A percentile compares a stretch with the other conserved stretches of the same genome.
These are phyloP conservation scores for Cladophialophora psammophila DNA, from an alignment of 2,329 filamentous ascomycete genomes.

Conservation along the genomic window DNA sequence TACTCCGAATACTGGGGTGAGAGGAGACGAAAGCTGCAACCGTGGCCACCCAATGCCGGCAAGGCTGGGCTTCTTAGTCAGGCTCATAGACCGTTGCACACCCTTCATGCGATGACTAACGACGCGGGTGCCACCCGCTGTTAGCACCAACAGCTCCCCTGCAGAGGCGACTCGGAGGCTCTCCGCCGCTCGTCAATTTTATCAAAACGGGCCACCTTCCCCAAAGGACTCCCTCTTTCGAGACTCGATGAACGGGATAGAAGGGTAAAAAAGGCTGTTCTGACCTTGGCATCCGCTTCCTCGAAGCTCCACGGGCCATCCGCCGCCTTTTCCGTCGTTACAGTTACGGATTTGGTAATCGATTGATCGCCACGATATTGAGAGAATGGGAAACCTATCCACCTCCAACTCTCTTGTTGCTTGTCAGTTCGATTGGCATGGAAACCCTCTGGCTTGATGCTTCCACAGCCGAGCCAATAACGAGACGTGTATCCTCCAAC, in stretches of 20 bases:
- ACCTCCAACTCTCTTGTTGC: neutral
- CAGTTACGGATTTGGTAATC: neutral
- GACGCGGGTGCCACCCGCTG: no score
- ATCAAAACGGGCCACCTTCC: neutral
- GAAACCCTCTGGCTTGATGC: neutral
- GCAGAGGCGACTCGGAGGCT: neutral
- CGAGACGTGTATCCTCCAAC: neutral
- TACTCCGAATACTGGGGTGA: no score
- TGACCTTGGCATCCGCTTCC: neutral
- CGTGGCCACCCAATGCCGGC: no score
- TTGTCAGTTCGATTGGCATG: neutral
- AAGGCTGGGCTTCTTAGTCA: no score
- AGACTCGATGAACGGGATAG: neutral
- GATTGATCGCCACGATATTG: neutral
- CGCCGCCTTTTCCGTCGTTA: neutral
- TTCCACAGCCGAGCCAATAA: neutral
- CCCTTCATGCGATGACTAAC: no score
- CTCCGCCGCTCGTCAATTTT: neutral
- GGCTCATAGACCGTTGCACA: no score
- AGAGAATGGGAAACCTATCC: neutral
- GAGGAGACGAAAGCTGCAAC: no score
- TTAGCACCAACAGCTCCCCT: neutral
- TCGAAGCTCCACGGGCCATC: neutral
- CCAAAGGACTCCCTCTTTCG: neutral
- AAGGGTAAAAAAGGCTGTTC: neutral